Conservation (phyloP, 1,284 basidiomycete genomes). For the Rhodotorula glutinis region DNA sequence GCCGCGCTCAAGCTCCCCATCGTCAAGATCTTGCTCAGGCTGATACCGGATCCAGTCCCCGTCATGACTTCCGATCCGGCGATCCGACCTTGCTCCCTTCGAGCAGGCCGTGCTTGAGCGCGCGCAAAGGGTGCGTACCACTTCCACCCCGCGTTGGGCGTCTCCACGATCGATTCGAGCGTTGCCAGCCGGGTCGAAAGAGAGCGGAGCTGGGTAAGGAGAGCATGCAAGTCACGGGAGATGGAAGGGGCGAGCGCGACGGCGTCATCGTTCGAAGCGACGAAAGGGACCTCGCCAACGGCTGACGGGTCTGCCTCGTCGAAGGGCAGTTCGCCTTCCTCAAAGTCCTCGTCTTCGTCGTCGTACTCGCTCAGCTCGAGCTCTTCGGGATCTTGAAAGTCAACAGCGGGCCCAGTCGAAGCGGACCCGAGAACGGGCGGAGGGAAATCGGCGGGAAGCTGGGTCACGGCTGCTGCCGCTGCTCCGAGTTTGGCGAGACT, state of each 20-base stretch:
- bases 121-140: not conserved
- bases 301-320: constrained; percentile 9
- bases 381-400: not conserved
- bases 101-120: not conserved
- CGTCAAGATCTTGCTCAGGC: constrained; percentile 17
- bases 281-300: not conserved
- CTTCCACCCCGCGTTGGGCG: not conserved
- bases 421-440: constrained; percentile 38
- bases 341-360: not conserved
- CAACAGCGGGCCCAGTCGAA: not conserved
- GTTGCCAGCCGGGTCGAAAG: constrained; percentile 24
- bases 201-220: constrained; percentile 24
- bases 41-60: constrained; percentile 1
- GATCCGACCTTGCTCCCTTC: not conserved
- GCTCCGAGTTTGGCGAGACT: constrained; percentile 39
- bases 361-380: constrained; percentile 4
- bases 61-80: not conserved
- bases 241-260: constrained; percentile 11
- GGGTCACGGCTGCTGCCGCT: constrained; percentile 3
- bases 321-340: not conserved
- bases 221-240: constrained; percentile 23
- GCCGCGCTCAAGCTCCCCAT: constrained; percentile 17
- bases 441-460: constrained; percentile 29
- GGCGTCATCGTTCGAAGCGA: not conserved
- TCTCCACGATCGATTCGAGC: constrained; percentile 26